Evolutionary conservation across 2,329 filamentous ascomycete genomes (phyloP).

Genomic region (Knufia petricola): DNA sequence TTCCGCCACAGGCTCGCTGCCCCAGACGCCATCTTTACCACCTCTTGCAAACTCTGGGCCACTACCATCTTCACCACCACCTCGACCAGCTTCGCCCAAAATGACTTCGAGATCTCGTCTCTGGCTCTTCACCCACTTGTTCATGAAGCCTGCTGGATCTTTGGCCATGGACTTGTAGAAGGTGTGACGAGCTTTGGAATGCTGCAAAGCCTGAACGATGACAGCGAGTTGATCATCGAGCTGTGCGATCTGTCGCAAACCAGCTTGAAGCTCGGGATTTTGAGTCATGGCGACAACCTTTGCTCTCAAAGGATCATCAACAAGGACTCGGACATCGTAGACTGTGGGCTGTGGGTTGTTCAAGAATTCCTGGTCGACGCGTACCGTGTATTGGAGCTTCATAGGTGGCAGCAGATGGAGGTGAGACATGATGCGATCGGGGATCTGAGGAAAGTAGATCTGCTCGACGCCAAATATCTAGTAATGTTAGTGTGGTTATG

Average conservation of each 20-base stretch:
- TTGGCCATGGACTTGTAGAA: slow-evolving; percentile 72
- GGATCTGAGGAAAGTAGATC: slow-evolving; percentile 76
- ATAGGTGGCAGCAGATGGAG: slow-evolving; percentile 71
- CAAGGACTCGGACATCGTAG: slow-evolving; percentile 77
- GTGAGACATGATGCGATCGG: slow-evolving; percentile 69
- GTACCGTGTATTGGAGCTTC: slow-evolving; percentile 82
- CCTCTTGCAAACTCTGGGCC: slow-evolving; percentile 37
- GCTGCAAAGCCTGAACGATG: slow-evolving; percentile 69
- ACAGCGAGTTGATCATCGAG: slow-evolving; percentile 81
- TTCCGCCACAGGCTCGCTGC: slow-evolving; percentile 50
- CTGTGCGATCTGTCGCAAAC: slow-evolving; percentile 63
- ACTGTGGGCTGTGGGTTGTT: slow-evolving; percentile 64
- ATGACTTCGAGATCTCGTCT: slow-evolving; percentile 83
- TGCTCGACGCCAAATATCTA: slow-evolving; percentile 66
- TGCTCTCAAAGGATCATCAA: slow-evolving; percentile 70
- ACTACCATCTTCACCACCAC: slow-evolving; percentile 45
- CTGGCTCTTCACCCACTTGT: slow-evolving; percentile 82
- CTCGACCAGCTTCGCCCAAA: slow-evolving; percentile 65
- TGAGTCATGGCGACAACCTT: slow-evolving; percentile 56
- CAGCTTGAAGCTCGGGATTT: slow-evolving; percentile 59
- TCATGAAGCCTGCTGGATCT: slow-evolving; percentile 76
- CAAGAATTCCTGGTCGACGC: slow-evolving; percentile 77
- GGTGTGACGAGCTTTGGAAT: slow-evolving; percentile 80
- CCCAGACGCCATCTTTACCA: slow-evolving; percentile 55
- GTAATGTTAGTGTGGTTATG: not conserved